A percentile compares a stretch with the other conserved stretches of the same genome.
Conservation (phyloP, 768 basidiomycete species). For the Boletus reticulatus region DNA sequence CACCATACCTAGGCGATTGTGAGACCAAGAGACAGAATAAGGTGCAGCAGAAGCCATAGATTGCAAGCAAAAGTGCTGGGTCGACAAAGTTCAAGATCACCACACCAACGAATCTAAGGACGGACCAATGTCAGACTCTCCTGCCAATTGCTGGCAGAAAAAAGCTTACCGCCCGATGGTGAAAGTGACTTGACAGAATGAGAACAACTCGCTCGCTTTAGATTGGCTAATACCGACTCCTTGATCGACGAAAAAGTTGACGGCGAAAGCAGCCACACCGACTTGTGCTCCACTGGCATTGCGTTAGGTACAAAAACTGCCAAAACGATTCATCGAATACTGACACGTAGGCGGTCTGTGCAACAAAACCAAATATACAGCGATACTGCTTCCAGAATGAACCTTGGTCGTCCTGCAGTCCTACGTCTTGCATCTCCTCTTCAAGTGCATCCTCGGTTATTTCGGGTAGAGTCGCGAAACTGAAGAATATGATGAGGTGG, state of each 20-base stretch:
- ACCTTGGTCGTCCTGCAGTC: constrained; percentile 40
- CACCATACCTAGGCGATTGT: constrained; percentile 49
- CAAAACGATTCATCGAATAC: constrained; percentile 17
- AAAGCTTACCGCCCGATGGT: constrained; percentile 51
- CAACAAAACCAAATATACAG: constrained; percentile 70
- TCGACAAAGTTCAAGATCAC: constrained; percentile 60
- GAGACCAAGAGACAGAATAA: constrained; percentile 52
- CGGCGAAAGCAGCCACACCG: constrained; percentile 61
- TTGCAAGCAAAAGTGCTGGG: constrained; percentile 57
- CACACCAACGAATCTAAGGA: constrained; percentile 57
- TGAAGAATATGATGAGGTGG: constrained; percentile 18
- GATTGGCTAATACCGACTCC: constrained; percentile 50
- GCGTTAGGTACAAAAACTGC: not conserved
- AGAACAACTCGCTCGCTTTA: constrained; percentile 62
- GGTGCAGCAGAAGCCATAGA: constrained; percentile 52
- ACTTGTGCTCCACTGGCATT: constrained; percentile 56
- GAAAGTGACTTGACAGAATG: constrained; percentile 70
- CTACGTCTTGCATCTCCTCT: constrained; percentile 44
- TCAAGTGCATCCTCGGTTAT: constrained; percentile 66
- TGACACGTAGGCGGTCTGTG: constrained; percentile 66
- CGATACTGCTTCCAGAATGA: constrained; percentile 70
- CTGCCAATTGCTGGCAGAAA: not conserved
- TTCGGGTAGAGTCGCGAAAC: constrained; percentile 67
- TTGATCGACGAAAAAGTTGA: constrained; percentile 70
- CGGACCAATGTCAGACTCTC: constrained; percentile 12